phyloP scores from a whole-genome alignment of 768 basidiomycete genomes.

The Trametes cingulata region DNA sequence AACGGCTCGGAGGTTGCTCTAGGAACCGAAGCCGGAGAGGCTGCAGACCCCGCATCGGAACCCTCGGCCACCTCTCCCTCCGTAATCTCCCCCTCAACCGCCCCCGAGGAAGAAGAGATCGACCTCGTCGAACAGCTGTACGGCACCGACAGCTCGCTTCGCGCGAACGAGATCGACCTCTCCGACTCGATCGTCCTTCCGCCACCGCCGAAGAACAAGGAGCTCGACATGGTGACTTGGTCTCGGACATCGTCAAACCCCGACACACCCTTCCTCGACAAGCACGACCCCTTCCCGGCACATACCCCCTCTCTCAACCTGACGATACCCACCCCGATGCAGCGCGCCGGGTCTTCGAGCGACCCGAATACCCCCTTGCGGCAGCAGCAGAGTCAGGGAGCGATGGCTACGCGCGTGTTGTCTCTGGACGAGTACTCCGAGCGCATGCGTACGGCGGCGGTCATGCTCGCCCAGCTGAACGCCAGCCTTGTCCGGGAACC shows the following conservation, averaged over 20 bases:
- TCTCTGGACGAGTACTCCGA: constrained; percentile 98
- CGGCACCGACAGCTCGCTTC: constrained; percentile 73
- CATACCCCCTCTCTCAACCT: constrained; percentile 22
- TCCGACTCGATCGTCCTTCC: constrained; percentile 85
- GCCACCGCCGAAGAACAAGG: constrained; percentile 82
- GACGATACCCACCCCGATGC: constrained; percentile 3
- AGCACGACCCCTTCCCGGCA: constrained; percentile 15
- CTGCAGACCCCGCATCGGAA: constrained; percentile 14
- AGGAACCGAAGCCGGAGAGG: constrained; percentile 27
- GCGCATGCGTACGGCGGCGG: constrained; percentile 96
- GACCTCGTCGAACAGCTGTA: constrained; percentile 97
- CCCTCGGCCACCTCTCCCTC: constrained; percentile 12
- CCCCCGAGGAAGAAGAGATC: constrained; percentile 80
- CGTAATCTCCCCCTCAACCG: constrained; percentile 10
- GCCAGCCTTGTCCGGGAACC: constrained; percentile 69
- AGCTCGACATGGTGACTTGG: constrained; percentile 86
- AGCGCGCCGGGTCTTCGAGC: not conserved
- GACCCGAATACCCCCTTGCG: constrained; percentile 17
- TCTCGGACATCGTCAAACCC: constrained; percentile 53
- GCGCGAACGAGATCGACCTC: constrained; percentile 70
- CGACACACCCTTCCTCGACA: constrained; percentile 46
- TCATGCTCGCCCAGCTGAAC: constrained; percentile 97
- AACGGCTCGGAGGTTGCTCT: constrained; percentile 28
- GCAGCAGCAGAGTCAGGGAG: constrained; percentile 4
- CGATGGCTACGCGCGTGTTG: constrained; percentile 36